These are phyloP conservation scores for Sambucus nigra DNA, from an alignment of 129 eudicot species.

Conservation along the genomic window DNA sequence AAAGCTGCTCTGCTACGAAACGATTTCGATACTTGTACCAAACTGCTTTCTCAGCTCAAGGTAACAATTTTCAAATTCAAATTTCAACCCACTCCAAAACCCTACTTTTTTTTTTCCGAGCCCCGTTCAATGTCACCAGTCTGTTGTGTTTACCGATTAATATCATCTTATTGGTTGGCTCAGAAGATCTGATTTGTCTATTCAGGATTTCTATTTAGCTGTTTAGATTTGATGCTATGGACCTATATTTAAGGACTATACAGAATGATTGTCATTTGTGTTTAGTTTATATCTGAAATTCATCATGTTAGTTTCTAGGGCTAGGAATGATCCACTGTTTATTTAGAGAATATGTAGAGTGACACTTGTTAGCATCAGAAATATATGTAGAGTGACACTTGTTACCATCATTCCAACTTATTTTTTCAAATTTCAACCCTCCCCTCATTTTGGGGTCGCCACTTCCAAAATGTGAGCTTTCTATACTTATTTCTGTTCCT, in stretches of 20 bases:
- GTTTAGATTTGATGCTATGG: not conserved
- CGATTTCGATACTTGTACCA: slow-evolving; percentile 57
- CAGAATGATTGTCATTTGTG: not conserved
- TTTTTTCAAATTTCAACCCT: too few species aligned
- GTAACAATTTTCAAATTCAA: slow-evolving; percentile 20
- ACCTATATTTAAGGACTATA: not conserved
- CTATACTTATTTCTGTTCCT: too few species aligned
- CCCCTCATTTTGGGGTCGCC: too few species aligned
- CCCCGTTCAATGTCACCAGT: not conserved
- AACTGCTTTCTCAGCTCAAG: slow-evolving; percentile 75
- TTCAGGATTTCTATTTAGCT: not conserved
- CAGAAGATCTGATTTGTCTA: not conserved
- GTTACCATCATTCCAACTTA: too few species aligned
- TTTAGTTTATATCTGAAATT: not conserved
- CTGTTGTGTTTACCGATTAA: not conserved
- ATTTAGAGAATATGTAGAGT: too few species aligned
- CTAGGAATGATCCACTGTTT: too few species aligned
- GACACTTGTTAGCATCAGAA: too few species aligned
- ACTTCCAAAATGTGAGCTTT: too few species aligned
- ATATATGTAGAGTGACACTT: too few species aligned
- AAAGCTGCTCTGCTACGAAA: slow-evolving; percentile 64
- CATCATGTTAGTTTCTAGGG: too few species aligned
- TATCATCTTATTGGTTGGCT: not conserved
- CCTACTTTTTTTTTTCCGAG: slow-evolving; percentile 2
- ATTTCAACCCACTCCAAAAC: slow-evolving; percentile 2